Evolutionary conservation across 768 basidiomycete genomes (phyloP), one percentile per base, ranked within the genome.

Genomic region (Auriscalpium microsporum): DNA sequence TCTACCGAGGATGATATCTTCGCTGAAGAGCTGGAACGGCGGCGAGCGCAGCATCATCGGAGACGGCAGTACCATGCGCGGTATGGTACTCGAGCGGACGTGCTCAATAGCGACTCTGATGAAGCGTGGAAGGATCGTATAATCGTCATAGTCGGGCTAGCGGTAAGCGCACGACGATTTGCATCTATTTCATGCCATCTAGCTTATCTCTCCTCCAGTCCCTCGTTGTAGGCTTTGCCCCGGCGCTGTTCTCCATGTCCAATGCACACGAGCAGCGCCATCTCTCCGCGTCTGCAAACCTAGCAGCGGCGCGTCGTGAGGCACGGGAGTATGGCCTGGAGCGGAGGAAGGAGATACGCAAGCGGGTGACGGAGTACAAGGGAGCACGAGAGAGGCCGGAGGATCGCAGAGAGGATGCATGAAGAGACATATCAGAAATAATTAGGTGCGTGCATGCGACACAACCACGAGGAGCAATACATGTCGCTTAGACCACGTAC

Each of bases 281-380:
- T 60, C 67, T 67, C 11, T 69, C 70, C 3, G 87, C 86, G 0
- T 78, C 75, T 1, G 68, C 69, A 9, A 85, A 84, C 58, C 76
- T 87, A 17, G 75, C 80, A 0, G 74, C 79, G 55, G 86, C 83
- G 4, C 75, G 81, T 16, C 64, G 67, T 13, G 85, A 85, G 37
- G 82, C 83, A 8, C 69, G 72, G 45, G 74, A 80, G 58, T 65
- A 77, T 42, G 84, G 86, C 0, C 73, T 71, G 42, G 76, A 79
- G 58, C 69, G 84, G 50, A 73, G 83, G 48, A 69, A 67, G 45
- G 75, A 75, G 54, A 75, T 87, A 56, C 71, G 74, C 35, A 72
- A 74, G 56, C 74, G 77, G 4, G 81, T 81, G 14, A 68, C 63
- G 55, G 75, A 77, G 52, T 28, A 28, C 28, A 28, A 28, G 28